A percentile compares a stretch with the other conserved stretches of the same genome.
Evolutionary conservation across 1,284 basidiomycete genomes (phyloP).

Genomic region (Amylostereum chailletii): DNA sequence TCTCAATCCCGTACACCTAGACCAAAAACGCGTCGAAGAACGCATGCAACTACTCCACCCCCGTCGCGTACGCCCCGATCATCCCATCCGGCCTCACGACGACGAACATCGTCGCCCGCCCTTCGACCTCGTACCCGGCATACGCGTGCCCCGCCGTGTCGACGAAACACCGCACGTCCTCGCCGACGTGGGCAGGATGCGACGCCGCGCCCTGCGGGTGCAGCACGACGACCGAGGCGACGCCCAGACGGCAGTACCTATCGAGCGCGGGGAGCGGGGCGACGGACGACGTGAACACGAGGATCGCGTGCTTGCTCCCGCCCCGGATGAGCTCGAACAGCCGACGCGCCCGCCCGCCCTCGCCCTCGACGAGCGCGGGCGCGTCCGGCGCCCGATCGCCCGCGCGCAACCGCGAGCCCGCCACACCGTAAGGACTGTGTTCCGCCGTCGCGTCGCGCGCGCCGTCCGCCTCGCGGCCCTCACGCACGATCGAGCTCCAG

Average conservation of each 20-base stretch:
- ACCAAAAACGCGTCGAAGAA: no score
- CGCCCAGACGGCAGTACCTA: no score
- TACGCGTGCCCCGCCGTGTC: conserved; percentile 14
- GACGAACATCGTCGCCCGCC: conserved; percentile 5
- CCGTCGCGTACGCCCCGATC: conserved; percentile 11
- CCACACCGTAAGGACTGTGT: conserved; percentile 1
- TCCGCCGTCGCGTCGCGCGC: conserved; percentile 32
- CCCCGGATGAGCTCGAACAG: conserved; percentile 1
- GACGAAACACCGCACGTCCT: neutral
- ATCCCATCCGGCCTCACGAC: conserved; percentile 19
- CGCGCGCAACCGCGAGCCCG: neutral
- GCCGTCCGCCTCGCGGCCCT: conserved; percentile 33
- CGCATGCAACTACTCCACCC: no score
- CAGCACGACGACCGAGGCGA: no score
- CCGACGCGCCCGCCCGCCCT: neutral
- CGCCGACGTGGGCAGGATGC: no score
- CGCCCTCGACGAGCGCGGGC: neutral
- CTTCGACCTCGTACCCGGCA: conserved; percentile 11
- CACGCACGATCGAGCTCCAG: conserved; percentile 30
- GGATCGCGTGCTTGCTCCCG: no score
- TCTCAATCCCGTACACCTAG: no score
- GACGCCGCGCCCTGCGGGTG: no score
- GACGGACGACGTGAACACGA: no score
- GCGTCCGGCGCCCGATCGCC: conserved; percentile 1
- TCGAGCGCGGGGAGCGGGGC: no score